phyloP scores from a whole-genome alignment of 2,329 filamentous ascomycete genomes.

The Trichoderma cornu-damae region DNA sequence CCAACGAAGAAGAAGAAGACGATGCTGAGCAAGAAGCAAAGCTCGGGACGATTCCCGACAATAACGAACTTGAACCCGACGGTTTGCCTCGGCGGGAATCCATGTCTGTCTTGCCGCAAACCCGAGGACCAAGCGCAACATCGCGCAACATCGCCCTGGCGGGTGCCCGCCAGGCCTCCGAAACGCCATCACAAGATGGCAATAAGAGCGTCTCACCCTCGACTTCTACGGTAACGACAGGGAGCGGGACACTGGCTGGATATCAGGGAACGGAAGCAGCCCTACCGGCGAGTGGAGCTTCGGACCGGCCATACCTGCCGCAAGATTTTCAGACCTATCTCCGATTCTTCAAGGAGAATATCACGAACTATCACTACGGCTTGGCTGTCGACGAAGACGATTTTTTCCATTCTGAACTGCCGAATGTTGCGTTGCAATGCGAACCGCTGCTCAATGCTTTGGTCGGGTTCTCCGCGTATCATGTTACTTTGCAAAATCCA shows the following conservation, averaged over 20 bases:
- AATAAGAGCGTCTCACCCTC: constrained; percentile 51
- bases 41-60: constrained; percentile 52
- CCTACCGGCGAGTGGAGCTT: constrained; percentile 25
- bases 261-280: constrained; percentile 16
- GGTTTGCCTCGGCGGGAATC: constrained; percentile 23
- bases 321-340: constrained; percentile 73
- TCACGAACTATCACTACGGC: constrained; percentile 79
- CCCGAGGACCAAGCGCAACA: constrained; percentile 35
- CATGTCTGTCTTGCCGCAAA: constrained; percentile 20
- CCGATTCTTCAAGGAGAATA: constrained; percentile 68
- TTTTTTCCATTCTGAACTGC: constrained; percentile 68
- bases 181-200: constrained; percentile 49
- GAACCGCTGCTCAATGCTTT: constrained; percentile 82
- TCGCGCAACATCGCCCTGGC: constrained; percentile 34
- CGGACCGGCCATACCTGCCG: constrained; percentile 55
- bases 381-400: constrained; percentile 63
- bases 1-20: constrained; percentile 48
- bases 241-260: constrained; percentile 16
- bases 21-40: constrained; percentile 39
- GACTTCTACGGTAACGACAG: constrained; percentile 38
- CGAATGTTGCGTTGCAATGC: constrained; percentile 65
- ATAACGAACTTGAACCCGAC: constrained; percentile 46
- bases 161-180: constrained; percentile 44
- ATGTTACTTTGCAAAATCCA: constrained; percentile 65
- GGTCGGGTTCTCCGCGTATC: constrained; percentile 84